phyloP scores from a whole-genome alignment of 257 asterid genomes.

The Solanum peruvianum region DNA sequence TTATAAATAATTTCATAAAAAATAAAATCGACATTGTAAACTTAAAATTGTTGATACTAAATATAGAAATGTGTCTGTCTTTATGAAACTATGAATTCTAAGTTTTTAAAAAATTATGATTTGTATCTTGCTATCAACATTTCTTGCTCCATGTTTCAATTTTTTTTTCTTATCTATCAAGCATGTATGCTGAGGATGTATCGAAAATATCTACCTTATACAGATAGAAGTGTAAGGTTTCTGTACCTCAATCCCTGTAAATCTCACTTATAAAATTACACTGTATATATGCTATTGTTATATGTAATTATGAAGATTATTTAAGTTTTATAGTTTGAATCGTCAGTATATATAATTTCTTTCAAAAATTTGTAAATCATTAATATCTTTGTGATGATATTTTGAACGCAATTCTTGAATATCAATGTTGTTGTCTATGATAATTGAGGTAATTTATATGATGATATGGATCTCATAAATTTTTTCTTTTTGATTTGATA shows the following conservation, averaged over 20 bases:
- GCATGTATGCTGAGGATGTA: background rate
- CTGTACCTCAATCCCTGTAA: too few species aligned
- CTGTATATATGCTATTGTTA: background rate
- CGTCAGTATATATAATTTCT: background rate
- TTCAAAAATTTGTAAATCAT: background rate
- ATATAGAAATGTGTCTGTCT: background rate
- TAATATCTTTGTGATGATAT: background rate
- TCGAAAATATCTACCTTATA: background rate
- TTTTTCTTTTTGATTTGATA: conserved; percentile 2
- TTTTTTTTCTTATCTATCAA: background rate
- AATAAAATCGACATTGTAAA: too few species aligned
- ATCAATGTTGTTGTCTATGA: background rate
- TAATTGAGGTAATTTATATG: background rate
- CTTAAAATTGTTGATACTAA: too few species aligned
- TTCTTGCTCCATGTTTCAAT: background rate
- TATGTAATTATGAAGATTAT: background rate
- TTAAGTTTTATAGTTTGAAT: too few species aligned
- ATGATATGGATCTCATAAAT: background rate
- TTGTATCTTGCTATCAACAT: background rate
- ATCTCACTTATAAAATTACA: too few species aligned
- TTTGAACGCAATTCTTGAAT: background rate
- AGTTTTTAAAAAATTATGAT: too few species aligned
- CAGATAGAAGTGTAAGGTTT: background rate
- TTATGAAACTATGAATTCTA: too few species aligned
- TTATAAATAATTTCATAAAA: too few species aligned